phyloP scores from a whole-genome alignment of 192 early-diverging fungal genomes.

The Borealophlyctis nickersoniae region DNA sequence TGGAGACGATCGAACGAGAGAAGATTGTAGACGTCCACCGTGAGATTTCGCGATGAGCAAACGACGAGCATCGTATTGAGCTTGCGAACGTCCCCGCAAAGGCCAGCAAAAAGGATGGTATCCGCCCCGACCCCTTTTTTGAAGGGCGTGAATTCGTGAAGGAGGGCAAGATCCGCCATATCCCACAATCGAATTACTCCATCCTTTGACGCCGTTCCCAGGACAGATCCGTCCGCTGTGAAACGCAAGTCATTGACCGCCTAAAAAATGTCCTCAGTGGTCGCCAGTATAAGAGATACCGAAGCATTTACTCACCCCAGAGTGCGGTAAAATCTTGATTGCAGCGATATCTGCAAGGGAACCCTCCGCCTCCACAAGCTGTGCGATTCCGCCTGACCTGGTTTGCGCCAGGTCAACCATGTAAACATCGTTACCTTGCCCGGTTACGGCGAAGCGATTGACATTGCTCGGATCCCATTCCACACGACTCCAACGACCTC shows the following conservation, averaged over 20 bases:
- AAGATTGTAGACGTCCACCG: background rate
- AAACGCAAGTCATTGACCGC: background rate
- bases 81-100: too few species aligned
- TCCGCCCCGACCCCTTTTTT: too few species aligned
- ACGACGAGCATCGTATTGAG: background rate
- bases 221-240: background rate
- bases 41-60: background rate
- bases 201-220: background rate
- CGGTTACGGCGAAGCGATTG: background rate
- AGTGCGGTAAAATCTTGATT: background rate
- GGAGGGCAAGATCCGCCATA: background rate
- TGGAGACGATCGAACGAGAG: background rate
- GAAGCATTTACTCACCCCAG: background rate
- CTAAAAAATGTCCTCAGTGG: background rate
- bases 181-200: background rate
- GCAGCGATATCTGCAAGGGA: background rate
- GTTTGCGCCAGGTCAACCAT: background rate
- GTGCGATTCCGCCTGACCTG: background rate
- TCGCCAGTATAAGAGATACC: background rate
- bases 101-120: background rate
- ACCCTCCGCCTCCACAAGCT: background rate
- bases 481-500: background rate
- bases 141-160: too few species aligned
- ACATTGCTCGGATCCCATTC: background rate
- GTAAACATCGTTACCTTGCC: background rate